Conservation (phyloP, 2,329 filamentous ascomycete species). For the Trichoderma sp. region DNA sequence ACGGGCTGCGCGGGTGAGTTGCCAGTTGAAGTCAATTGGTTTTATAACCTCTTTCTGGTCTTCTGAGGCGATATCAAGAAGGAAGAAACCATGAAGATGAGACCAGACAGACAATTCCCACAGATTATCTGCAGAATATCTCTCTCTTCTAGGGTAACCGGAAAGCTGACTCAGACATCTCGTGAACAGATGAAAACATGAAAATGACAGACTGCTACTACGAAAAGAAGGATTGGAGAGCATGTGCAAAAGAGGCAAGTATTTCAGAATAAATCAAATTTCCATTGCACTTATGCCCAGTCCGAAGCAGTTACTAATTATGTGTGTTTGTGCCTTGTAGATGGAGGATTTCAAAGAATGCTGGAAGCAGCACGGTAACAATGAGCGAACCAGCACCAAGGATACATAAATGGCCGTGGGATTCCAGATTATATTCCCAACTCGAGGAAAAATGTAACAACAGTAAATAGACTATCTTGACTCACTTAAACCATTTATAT, state of each 20-base stretch:
- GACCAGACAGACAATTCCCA: not conserved
- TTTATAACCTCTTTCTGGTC: not conserved
- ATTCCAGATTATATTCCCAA: not conserved
- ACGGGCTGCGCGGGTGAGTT: slow-evolving; percentile 83
- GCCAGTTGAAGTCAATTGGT: not conserved
- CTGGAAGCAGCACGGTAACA: slow-evolving; percentile 89
- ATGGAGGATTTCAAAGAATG: slow-evolving; percentile 88
- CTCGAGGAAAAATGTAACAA: not conserved
- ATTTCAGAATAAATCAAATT: not conserved
- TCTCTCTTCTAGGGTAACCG: not conserved
- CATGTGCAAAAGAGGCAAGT: slow-evolving; percentile 83
- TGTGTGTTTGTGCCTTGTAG: slow-evolving; percentile 48
- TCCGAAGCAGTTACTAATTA: not conserved
- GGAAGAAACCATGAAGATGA: not conserved
- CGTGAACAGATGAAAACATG: slow-evolving; percentile 71
- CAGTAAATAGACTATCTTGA: not conserved
- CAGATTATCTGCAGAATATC: not conserved
- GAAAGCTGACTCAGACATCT: not conserved
- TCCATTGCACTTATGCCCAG: not conserved
- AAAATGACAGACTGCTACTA: slow-evolving; percentile 95
- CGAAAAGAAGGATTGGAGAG: slow-evolving; percentile 93
- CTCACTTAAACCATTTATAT: not conserved
- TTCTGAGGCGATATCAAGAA: not conserved
- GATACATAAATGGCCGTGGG: slow-evolving; percentile 48
- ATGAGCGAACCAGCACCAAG: slow-evolving; percentile 76